A percentile compares a stretch with the other conserved stretches of the same genome.
Conservation (phyloP, 805 yeast species). For the Ogataea thermomethanolica region DNA sequence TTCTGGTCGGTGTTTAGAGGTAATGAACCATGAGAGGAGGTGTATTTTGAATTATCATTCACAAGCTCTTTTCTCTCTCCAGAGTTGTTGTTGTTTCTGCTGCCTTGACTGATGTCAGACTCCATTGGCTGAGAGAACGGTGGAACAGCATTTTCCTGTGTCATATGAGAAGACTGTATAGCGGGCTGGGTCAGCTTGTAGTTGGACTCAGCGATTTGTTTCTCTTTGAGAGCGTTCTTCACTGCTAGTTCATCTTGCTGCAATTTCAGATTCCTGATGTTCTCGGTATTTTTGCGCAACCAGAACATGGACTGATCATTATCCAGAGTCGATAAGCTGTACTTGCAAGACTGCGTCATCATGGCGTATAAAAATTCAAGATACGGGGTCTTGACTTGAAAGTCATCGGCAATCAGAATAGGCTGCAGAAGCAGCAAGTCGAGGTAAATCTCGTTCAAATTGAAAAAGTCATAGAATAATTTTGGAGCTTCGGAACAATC, state of each 20-base stretch:
- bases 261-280: conserved; percentile 26
- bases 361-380: conserved; percentile 82
- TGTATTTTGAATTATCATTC: conserved; percentile 1
- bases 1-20: conserved; percentile 14
- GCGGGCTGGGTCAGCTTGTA: conserved; percentile 24
- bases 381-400: conserved; percentile 82
- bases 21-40: background rate
- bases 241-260: conserved; percentile 25
- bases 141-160: conserved; percentile 18
- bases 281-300: conserved; percentile 33
- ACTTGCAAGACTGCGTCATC: conserved; percentile 57
- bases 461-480: conserved; percentile 62
- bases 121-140: conserved; percentile 13
- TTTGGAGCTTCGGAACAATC: conserved; percentile 49
- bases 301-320: conserved; percentile 31
- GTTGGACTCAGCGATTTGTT: conserved; percentile 20
- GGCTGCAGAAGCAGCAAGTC: conserved; percentile 83
- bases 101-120: background rate
- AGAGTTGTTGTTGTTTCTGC: no score
- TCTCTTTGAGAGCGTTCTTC: conserved; percentile 30
- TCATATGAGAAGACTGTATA: conserved; percentile 4
- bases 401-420: conserved; percentile 85
- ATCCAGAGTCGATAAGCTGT: conserved; percentile 40
- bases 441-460: conserved; percentile 55
- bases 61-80: background rate